Evolutionary conservation across 2,329 filamentous ascomycete genomes (phyloP), one percentile per base, ranked within the genome.

Genomic region (Claviceps citrina): DNA sequence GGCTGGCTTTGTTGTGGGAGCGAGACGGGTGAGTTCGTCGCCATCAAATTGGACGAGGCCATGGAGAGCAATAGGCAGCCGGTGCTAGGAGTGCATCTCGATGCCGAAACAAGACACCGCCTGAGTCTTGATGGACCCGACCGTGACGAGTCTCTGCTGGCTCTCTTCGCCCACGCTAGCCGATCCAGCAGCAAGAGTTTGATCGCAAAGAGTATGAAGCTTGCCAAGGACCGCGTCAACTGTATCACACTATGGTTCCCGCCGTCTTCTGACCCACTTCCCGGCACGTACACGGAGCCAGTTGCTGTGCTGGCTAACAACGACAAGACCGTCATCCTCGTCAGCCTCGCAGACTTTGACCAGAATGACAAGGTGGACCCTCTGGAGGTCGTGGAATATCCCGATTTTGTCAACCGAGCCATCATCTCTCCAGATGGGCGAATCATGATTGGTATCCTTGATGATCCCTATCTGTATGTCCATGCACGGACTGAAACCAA

Each of bases 1-100:
- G 86, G 86, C 39, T 96, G 84, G 81, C 71, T 96, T 28, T 94
- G 84, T 51, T 84, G 87, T 35, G 91, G 89, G 35, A 89, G 89
- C 43, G 81, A 93, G 51, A 76, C 77, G 48, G 91, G 91, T 42
- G 81, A 93, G 54, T 94, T 93, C 54, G 79, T 83, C 24, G 78
- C 85, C 41, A 81, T 94, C 52, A 76, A 73, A 48, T 65, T 87
- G 12, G 57, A 63, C 39, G 65, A 66, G 25, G 50, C 51, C 36
- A 56, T 49, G 39, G 54, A 60, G 37, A 45, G 49, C 41, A 46
- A 49, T 35, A 46, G 49, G 13, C 53, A 54, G 20, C 47, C 51
- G 6, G 40, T 43, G 3, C 46, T 47, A 16, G 50, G 46, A 49
- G 56, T 43, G 6, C 41, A 44, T 12, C 26, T 45, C 16, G 47